A percentile compares a stretch with the other conserved stretches of the same genome.
These are phyloP conservation scores for Plenodomus tracheiphilus DNA, from an alignment of 2,329 filamentous ascomycete species.

Conservation along the genomic window DNA sequence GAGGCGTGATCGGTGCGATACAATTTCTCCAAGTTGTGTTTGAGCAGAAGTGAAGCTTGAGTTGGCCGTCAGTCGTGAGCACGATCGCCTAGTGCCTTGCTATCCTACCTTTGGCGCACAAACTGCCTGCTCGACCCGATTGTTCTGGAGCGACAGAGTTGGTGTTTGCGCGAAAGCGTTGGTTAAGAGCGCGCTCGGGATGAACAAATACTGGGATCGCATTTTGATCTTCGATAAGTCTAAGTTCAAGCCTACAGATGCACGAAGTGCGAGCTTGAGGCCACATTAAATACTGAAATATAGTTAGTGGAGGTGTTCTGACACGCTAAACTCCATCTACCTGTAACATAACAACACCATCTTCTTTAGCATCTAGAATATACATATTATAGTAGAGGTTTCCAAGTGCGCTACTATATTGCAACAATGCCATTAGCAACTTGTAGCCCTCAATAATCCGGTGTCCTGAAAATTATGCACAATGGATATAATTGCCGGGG, in stretches of 20 bases:
- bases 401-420: too few relatives aligned
- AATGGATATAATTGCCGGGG: too few relatives aligned
- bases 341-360: too few relatives aligned
- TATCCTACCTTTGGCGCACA: constrained; percentile 10
- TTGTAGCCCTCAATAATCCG: too few relatives aligned
- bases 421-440: too few relatives aligned
- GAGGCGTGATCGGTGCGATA: constrained; percentile 6
- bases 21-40: constrained; percentile 5
- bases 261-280: not conserved
- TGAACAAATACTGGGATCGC: not conserved
- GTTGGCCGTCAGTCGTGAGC: not conserved
- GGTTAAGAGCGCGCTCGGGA: constrained; percentile 1
- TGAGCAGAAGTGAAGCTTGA: constrained; percentile 7
- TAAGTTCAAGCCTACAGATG: not conserved
- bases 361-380: too few relatives aligned
- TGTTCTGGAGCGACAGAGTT: constrained; percentile 7
- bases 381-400: too few relatives aligned
- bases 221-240: constrained; percentile 1
- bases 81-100: constrained; percentile 3
- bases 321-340: too few relatives aligned
- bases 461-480: too few relatives aligned
- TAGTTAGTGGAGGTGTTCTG: too few relatives aligned
- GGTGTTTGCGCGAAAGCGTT: constrained; percentile 5
- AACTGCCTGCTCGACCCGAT: constrained; percentile 3
- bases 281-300: constrained; percentile 1